Conservation (phyloP, 176 grass and related monocot species). For the Hordeum vulgare region DNA sequence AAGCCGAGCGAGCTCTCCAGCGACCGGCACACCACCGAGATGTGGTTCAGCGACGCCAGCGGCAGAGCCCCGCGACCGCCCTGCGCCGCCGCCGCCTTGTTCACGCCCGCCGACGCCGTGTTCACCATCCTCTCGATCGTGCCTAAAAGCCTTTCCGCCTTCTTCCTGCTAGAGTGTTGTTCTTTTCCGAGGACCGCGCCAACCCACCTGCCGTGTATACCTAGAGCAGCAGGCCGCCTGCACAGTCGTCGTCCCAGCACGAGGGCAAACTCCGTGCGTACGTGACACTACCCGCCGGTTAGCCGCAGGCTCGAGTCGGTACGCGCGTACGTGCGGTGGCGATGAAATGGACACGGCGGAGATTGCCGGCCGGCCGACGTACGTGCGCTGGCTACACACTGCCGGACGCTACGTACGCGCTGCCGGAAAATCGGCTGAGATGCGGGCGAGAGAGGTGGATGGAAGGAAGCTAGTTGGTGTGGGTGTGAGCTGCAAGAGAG, state of each 20-base stretch:
- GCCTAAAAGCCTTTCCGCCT: neutral
- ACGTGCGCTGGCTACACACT: too few relatives aligned
- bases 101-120: conserved; percentile 3
- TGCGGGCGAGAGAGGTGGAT: neutral
- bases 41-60: conserved; percentile 77
- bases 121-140: conserved; percentile 29
- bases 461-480: neutral
- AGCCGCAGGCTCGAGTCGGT: too few relatives aligned
- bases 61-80: conserved; percentile 23
- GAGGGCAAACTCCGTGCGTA: too few relatives aligned
- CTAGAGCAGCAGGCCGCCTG: neutral
- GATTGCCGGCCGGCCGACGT: too few relatives aligned
- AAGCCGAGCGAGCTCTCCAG: conserved; percentile 52
- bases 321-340: too few relatives aligned
- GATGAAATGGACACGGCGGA: too few relatives aligned
- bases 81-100: neutral
- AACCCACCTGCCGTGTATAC: neutral
- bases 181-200: neutral
- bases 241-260: too few relatives aligned
- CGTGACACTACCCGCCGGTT: too few relatives aligned
- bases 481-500: neutral
- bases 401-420: too few relatives aligned
- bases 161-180: neutral
- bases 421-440: too few relatives aligned
- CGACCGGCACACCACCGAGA: conserved; percentile 73